Evolutionary conservation across 768 basidiomycete species (phyloP).

Genomic region (Boletus vinaceobasis): DNA sequence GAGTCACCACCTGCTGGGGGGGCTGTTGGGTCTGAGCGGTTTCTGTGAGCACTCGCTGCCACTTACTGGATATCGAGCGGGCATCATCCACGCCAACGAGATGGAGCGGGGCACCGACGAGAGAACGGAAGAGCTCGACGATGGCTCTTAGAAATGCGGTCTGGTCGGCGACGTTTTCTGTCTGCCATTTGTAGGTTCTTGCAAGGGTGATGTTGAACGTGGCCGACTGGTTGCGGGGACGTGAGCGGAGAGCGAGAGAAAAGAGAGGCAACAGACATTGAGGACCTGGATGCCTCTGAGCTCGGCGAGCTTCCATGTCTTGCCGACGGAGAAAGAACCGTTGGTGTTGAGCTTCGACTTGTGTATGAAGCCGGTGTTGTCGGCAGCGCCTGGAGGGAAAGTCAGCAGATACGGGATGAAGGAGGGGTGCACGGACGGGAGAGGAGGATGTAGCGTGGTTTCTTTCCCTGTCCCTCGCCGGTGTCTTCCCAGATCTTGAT

Average conservation of each 20-base stretch:
- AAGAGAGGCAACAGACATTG: constrained; percentile 48
- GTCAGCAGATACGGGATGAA: neutral
- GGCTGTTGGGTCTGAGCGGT: constrained; percentile 6
- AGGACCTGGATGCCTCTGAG: constrained; percentile 75
- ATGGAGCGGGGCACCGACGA: constrained; percentile 48
- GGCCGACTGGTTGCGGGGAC: constrained; percentile 41
- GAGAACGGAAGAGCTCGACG: constrained; percentile 55
- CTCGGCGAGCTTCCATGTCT: constrained; percentile 89
- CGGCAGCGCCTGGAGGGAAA: constrained; percentile 47
- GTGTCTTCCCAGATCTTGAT: constrained; percentile 93
- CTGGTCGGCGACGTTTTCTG: constrained; percentile 75
- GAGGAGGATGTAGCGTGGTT: constrained; percentile 87
- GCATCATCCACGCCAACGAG: constrained; percentile 54
- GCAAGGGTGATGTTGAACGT: constrained; percentile 81
- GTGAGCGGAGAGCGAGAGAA: constrained; percentile 13
- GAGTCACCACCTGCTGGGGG: constrained; percentile 16
- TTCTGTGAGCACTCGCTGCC: neutral
- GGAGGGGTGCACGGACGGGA: constrained; percentile 63
- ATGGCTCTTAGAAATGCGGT: constrained; percentile 63
- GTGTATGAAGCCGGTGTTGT: constrained; percentile 75
- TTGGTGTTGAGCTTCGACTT: constrained; percentile 97
- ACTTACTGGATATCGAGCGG: constrained; percentile 30
- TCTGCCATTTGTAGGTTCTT: constrained; percentile 89
- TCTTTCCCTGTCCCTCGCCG: constrained; percentile 66
- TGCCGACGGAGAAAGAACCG: constrained; percentile 92